Evolutionary conservation across 306 rosid genomes (phyloP).

Genomic region (Vachellia collinsii): DNA sequence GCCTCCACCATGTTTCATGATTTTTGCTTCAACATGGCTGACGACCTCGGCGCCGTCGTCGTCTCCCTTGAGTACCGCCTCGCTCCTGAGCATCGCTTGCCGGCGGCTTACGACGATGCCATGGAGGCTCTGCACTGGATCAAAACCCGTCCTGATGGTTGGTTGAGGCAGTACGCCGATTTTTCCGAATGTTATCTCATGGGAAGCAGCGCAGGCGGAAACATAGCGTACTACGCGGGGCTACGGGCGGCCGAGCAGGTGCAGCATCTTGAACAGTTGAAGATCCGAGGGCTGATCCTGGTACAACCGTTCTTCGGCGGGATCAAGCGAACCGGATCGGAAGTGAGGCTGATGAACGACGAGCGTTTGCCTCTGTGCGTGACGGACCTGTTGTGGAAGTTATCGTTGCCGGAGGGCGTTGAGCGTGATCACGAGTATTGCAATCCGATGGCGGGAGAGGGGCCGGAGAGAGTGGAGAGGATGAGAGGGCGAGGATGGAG

Average conservation of each 20-base stretch:
- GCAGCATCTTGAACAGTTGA: slow-evolving; percentile 29
- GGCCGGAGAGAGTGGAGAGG: slow-evolving; percentile 24
- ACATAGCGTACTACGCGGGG: slow-evolving; percentile 43
- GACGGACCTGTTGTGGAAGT: slow-evolving; percentile 52
- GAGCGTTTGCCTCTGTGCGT: slow-evolving; percentile 27
- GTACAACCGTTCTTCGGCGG: slow-evolving; percentile 57
- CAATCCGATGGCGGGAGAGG: slow-evolving; percentile 51
- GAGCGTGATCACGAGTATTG: slow-evolving; percentile 57
- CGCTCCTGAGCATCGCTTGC: slow-evolving; percentile 41
- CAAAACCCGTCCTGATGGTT: slow-evolving; percentile 26
- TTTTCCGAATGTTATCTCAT: slow-evolving; percentile 35
- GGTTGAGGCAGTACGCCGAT: slow-evolving; percentile 40
- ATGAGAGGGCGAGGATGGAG: slow-evolving; percentile 46
- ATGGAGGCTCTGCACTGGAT: slow-evolving; percentile 42
- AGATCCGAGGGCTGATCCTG: slow-evolving; percentile 52
- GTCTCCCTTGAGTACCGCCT: slow-evolving; percentile 42
- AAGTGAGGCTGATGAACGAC: slow-evolving; percentile 37
- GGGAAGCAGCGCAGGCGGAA: slow-evolving; percentile 47
- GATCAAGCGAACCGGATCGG: slow-evolving; percentile 42
- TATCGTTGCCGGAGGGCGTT: slow-evolving; percentile 51
- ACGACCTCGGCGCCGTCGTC: slow-evolving; percentile 25
- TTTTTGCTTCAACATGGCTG: slow-evolving; percentile 9
- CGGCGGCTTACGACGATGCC: slow-evolving; percentile 44
- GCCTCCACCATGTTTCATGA: slow-evolving; percentile 12
- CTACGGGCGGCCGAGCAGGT: slow-evolving; percentile 9